Base-by-base conservation (phyloP, 2,329 filamentous ascomycete genomes). In the Helotiales sp. region DNA sequence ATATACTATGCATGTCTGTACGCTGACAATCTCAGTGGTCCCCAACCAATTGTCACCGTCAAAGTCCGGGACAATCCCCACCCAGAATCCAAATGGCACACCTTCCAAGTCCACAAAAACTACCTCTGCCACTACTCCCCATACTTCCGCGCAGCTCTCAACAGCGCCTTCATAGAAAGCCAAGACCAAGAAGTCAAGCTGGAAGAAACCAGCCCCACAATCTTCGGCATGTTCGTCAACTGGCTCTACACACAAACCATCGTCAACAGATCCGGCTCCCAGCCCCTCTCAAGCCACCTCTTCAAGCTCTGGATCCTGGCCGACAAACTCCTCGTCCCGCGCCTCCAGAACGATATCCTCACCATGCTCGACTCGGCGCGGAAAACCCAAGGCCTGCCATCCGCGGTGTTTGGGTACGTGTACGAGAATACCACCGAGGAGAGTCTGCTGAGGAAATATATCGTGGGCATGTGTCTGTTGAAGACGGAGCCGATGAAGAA, bases 101-200 rank as follows among this genome's bases (percentile, higher is more conserved):
- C 50, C 45, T 70, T 70, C 61, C 17, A 17, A 24, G 28, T 69
- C 17, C 67, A 71, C 22, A 65, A 69, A 15, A 60, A 66, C 26
- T 63, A 65, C 58, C 37, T 69, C 22, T 65, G 64, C 50, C 47
- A 62, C 24, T 59, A 64, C 24, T 69, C 67, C 1, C 40, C 55
- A 4, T 67, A 61, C 50, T 69, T 69, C 52, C 22, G 49, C 5
- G 52, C 57, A 4, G 61, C 64, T 1, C 64, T 67, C 37, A 61
- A 61, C n/a, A n/a, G 61, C 11, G 3, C 7, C 2, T 59, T 67
- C 57, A 45, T 45, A 17, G 40, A 45, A 45, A 45, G 40, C 40
- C 5, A n/a, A 6, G 40, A 45, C 40, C 40, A 45, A 45, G 5
- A 17, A 3, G 17, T 30, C 11, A 24, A 61, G 17, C 40, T 57